Percentiles rank a stretch among this genome's conserved stretches.
Evolutionary conservation across 73 alveolate species (phyloP).

Genomic region (Tetrahymena thermophila): DNA sequence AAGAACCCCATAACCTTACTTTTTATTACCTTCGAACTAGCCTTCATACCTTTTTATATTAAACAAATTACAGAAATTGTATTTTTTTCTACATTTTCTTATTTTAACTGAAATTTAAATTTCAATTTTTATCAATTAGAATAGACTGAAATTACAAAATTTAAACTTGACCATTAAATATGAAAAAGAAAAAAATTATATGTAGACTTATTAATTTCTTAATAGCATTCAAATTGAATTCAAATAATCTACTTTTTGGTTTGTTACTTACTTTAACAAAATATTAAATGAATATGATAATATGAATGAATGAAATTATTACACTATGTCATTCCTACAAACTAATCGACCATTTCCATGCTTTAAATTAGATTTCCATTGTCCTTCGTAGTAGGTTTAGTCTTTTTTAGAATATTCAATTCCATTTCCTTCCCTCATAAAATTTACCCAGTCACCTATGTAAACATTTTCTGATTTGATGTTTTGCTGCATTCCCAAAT

Average conservation of each 20-base stretch:
- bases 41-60: not conserved
- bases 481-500: not conserved
- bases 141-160: not conserved
- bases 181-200: not conserved
- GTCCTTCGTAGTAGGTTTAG: constrained; percentile 29
- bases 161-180: not conserved
- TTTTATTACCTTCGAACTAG: not conserved
- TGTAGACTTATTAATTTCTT: not conserved
- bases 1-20: not conserved
- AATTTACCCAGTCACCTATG: constrained; percentile 13
- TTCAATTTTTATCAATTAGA: too few relatives aligned
- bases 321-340: constrained; percentile 29
- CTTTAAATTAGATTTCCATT: constrained; percentile 19
- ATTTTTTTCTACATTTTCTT: not conserved
- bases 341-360: constrained; percentile 30
- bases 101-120: too few relatives aligned
- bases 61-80: not conserved
- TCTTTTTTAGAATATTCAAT: constrained; percentile 11
- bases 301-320: not conserved
- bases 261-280: too few relatives aligned
- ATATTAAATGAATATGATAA: not conserved
- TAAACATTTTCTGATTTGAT: not conserved
- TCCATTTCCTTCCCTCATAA: constrained; percentile 30
- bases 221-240: too few relatives aligned
- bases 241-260: too few relatives aligned